Evolutionary conservation across 1,284 basidiomycete genomes (phyloP).

Genomic region (Naganishia sp.): DNA sequence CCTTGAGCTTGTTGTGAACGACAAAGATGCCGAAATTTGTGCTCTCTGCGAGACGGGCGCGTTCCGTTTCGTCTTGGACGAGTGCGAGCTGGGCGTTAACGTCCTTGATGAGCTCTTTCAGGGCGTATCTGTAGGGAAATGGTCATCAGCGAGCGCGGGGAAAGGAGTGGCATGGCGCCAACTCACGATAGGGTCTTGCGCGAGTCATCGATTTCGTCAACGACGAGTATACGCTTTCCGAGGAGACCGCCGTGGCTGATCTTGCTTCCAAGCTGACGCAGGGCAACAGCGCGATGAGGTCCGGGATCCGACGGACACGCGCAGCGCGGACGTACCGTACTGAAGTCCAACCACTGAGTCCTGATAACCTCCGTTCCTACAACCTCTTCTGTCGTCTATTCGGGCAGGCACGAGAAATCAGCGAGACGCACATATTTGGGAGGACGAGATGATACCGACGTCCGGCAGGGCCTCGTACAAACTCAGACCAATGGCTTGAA

Average conservation of each 20-base stretch:
- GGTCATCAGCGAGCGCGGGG: conserved; percentile 24
- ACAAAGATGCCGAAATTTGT: conserved; percentile 89
- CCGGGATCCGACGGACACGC: neutral
- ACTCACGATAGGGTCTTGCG: conserved; percentile 80
- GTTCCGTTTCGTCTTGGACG: conserved; percentile 63
- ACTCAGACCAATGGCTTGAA: conserved; percentile 85
- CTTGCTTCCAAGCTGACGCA: conserved; percentile 46
- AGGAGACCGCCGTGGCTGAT: conserved; percentile 60
- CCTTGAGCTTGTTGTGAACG: conserved; percentile 74
- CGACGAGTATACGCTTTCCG: conserved; percentile 76
- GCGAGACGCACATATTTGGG: neutral
- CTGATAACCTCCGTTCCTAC: conserved; percentile 81
- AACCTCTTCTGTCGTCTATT: conserved; percentile 65
- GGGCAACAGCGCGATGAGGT: neutral
- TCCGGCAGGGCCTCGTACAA: conserved; percentile 84
- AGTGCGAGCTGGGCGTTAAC: conserved; percentile 71
- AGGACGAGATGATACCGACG: conserved; percentile 36
- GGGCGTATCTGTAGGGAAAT: conserved; percentile 67
- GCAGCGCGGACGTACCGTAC: conserved; percentile 61
- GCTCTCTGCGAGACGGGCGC: conserved; percentile 62
- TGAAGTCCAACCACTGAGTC: conserved; percentile 75
- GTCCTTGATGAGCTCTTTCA: conserved; percentile 81
- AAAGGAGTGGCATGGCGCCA: neutral
- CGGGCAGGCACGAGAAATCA: neutral
- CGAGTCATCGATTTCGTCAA: conserved; percentile 93